Percentiles rank a stretch among this genome's conserved stretches.
Conservation (phyloP, 2,329 filamentous ascomycete genomes). For the Talaromyces sp. region DNA sequence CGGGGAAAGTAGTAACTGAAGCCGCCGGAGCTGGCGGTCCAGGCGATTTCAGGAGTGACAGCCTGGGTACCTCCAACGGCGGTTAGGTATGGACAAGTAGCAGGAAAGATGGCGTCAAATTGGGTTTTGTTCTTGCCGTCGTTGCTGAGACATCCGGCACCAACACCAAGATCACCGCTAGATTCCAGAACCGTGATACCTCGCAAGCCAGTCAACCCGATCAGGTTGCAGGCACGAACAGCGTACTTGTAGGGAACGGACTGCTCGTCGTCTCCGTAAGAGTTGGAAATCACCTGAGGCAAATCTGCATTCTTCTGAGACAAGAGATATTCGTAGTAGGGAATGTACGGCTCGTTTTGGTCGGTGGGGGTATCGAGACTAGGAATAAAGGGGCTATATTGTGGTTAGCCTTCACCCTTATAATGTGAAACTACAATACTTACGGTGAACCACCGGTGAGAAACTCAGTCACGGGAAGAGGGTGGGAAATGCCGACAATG, state of each 20-base stretch:
- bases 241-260: slow-evolving; percentile 57
- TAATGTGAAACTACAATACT: slow-evolving; percentile 28
- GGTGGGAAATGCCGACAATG: slow-evolving; percentile 55
- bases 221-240: slow-evolving; percentile 47
- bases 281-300: slow-evolving; percentile 58
- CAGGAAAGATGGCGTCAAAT: slow-evolving; percentile 53
- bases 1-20: slow-evolving; percentile 50
- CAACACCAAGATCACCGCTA: slow-evolving; percentile 32
- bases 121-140: slow-evolving; percentile 41
- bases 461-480: slow-evolving; percentile 56
- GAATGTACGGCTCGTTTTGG: slow-evolving; percentile 66
- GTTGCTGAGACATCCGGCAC: slow-evolving; percentile 37
- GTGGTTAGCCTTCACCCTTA: background rate
- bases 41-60: slow-evolving; percentile 30
- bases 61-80: slow-evolving; percentile 45
- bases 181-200: slow-evolving; percentile 34
- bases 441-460: slow-evolving; percentile 57
- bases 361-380: slow-evolving; percentile 50
- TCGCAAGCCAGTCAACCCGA: slow-evolving; percentile 52
- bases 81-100: slow-evolving; percentile 54
- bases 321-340: slow-evolving; percentile 50
- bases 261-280: slow-evolving; percentile 56
- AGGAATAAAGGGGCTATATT: slow-evolving; percentile 58
- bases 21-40: slow-evolving; percentile 43
- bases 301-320: slow-evolving; percentile 34